phyloP scores from a whole-genome alignment of 495 filamentous ascomycete species.

The Hapsidospora chrysogenum region DNA sequence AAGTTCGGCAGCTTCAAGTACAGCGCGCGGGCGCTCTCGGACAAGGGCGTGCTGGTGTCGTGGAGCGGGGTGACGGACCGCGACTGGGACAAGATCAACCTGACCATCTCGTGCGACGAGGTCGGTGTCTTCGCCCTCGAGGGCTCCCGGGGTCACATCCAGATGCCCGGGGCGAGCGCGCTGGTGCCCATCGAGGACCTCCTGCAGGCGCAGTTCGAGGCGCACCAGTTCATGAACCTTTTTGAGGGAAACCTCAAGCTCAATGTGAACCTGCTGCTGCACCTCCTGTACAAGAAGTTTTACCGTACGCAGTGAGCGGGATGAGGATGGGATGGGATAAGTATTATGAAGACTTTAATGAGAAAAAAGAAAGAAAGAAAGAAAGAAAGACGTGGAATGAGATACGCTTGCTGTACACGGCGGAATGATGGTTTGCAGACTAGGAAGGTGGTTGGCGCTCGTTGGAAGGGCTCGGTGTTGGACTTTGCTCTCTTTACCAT shows the following conservation, averaged over 20 bases:
- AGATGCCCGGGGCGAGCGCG: slow-evolving; percentile 86
- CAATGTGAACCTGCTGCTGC: slow-evolving; percentile 90
- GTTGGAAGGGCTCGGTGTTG: too few species aligned
- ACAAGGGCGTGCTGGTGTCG: slow-evolving; percentile 81
- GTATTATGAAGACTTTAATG: background rate
- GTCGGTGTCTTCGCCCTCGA: slow-evolving; percentile 91
- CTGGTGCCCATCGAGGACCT: slow-evolving; percentile 85
- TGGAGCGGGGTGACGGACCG: slow-evolving; percentile 75
- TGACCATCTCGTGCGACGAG: slow-evolving; percentile 87
- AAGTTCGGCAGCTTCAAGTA: slow-evolving; percentile 98
- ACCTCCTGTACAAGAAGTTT: slow-evolving; percentile 96
- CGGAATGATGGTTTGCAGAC: background rate
- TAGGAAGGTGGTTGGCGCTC: background rate
- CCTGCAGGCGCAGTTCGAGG: slow-evolving; percentile 92
- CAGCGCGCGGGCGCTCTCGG: slow-evolving; percentile 69
- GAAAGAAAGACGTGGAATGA: background rate
- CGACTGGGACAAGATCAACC: slow-evolving; percentile 79
- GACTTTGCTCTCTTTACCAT: too few species aligned
- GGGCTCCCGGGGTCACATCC: slow-evolving; percentile 80
- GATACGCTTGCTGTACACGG: too few species aligned
- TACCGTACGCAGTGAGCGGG: slow-evolving; percentile 55
- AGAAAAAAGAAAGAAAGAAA: background rate
- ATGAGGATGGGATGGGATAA: background rate
- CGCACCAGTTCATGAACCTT: slow-evolving; percentile 82
- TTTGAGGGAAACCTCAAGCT: slow-evolving; percentile 78